Base-by-base conservation (phyloP, 1,284 basidiomycete genomes). In the Taiwanofungus camphoratus region DNA sequence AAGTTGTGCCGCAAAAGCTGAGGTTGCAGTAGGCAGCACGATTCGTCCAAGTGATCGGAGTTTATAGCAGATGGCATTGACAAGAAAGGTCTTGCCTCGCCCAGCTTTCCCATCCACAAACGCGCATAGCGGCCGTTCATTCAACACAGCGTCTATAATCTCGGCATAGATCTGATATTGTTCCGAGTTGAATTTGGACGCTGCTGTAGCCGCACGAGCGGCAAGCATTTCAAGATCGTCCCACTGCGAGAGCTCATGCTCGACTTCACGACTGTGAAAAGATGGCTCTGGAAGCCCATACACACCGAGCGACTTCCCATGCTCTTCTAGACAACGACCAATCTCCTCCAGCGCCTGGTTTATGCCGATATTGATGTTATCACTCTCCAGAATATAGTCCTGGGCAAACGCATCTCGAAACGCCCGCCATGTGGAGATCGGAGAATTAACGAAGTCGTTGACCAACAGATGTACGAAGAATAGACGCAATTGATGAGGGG, bases 21-120 rank as follows among this genome's bases (percentile, higher is more conserved):
- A 62, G 5, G 66, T 62, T 4, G 66, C 66, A 1, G 61, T 65
- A 5, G 65, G 54, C 7, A 70, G 41, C 0, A 65, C 60, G 36
- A 69, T 64, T 5, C 54, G 44, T 0, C 57, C 57, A 1, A 33
- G 20, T 2, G 56, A 45, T 1, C 65, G 52, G 0, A 69, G 36
- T 20, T 57, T 56, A 45, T 64, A 56, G 45, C 60, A 64, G 2
- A 69, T 50, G 2, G 63, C 51, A 39, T 61, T 61, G 1, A 67
- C 51, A 2, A 69, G 40, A 24, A 59, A 66, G 0, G 67, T 70
- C 52, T 71, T 71, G 1, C 68, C 68, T 3, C 63, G 50, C 0
- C 68, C 68, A 4, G 66, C 67, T 42, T 63, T 61, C 3, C 69
- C 67, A 45, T 69, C 63, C 15, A 71, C 49, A 40, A 68, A 69